Evolutionary conservation across 2,329 filamentous ascomycete genomes (phyloP).

Genomic region (Bipolaris cookei): DNA sequence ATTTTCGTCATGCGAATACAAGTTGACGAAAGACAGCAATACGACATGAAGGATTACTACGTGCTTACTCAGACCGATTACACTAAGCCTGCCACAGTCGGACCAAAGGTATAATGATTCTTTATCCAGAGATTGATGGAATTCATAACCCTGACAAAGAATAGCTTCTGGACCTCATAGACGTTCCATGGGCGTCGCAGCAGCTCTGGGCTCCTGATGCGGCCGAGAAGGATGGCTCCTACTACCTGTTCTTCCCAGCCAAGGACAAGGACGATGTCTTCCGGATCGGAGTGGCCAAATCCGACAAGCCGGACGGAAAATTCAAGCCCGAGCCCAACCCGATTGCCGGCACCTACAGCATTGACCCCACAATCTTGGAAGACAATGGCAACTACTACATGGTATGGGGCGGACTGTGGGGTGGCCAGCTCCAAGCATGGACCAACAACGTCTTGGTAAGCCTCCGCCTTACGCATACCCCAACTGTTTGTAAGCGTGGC

Average conservation of each 20-base stretch:
- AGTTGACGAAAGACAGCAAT: slow-evolving; percentile 60
- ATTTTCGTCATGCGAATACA: background rate
- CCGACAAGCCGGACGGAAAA: slow-evolving; percentile 68
- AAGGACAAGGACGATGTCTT: slow-evolving; percentile 72
- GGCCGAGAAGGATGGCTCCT: slow-evolving; percentile 68
- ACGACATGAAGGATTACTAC: slow-evolving; percentile 83
- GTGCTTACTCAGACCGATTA: slow-evolving; percentile 68
- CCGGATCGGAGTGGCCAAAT: slow-evolving; percentile 73
- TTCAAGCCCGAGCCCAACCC: slow-evolving; percentile 68
- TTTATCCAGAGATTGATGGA: background rate
- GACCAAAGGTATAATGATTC: slow-evolving; percentile 62
- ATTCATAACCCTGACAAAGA: background rate
- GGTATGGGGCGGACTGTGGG: slow-evolving; percentile 81
- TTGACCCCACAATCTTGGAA: slow-evolving; percentile 76
- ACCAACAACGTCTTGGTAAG: slow-evolving; percentile 63
- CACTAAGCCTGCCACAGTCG: slow-evolving; percentile 67
- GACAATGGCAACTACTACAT: slow-evolving; percentile 69
- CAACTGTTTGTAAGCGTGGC: background rate
- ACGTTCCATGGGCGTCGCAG: slow-evolving; percentile 76
- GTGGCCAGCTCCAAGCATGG: slow-evolving; percentile 79
- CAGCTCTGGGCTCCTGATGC: slow-evolving; percentile 82
- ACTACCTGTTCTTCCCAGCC: slow-evolving; percentile 78
- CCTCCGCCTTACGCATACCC: background rate
- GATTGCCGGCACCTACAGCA: slow-evolving; percentile 72
- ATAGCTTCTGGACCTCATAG: slow-evolving; percentile 32